Base-by-base conservation (phyloP, 257 asterid genomes). In the Nicotiana otophora region DNA sequence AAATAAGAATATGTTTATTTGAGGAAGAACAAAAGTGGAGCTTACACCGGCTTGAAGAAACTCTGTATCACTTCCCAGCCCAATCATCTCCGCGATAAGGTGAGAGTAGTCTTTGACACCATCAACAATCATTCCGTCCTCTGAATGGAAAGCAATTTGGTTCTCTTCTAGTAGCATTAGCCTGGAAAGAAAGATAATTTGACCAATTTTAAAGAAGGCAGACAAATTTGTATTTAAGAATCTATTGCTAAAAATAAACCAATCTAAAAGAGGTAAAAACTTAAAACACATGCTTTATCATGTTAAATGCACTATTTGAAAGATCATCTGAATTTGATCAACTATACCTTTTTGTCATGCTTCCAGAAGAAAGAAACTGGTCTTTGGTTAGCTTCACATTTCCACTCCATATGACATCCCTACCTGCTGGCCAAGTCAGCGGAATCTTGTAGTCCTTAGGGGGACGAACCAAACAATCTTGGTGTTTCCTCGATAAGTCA, bases 291-390 rank as follows among this genome's bases (percentile, higher is more conserved):
- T 12, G 61, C 34, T 72, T 19, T 11, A 69, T 10, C 78, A n/a
- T 3, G 78, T 15, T 69, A 26, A 46, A 48, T 48, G 42, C 80
- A 26, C 15, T 14, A 48, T 26, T 74, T 48, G 62, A 26, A 39
- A 48, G 42, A 74, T 74, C 63, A 74, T 17, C 14, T 51, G 67
- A 17, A 65, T 10, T 83, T 63, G 76, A 64, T 67, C 16, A 61
- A 85, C 77, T 87, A 46, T 86, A 95, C 99, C 99, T 89, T 90
- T 96, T 96, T n/a, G 98, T 94, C 98, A 92, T 96, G 90, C 97
- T 94, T 79, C 99, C 98, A 1, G 99, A 96, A 78, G 98, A 92
- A 88, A 96, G 98, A 87, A 96, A 96, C 83, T 96, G 99, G 84
- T 94, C 98, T 89, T 94, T 94, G 83, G 97, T 88, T 83, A 96